phyloP scores from a whole-genome alignment of 2,329 filamentous ascomycete genomes.

The Harringtonia lauricola region DNA sequence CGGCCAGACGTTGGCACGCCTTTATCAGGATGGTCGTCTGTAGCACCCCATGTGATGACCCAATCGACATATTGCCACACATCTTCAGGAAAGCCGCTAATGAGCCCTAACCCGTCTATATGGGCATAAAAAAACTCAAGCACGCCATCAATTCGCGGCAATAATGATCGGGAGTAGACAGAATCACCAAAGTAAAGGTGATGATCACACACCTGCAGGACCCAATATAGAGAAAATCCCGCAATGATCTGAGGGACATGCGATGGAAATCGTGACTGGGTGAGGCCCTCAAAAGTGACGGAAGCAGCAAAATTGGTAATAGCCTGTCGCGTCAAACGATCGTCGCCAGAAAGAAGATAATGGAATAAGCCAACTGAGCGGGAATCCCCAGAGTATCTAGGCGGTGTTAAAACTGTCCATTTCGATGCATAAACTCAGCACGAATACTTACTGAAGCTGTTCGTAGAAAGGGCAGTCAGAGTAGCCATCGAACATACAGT shows the following conservation, averaged over 20 bases:
- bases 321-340: constrained; percentile 20
- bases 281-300: constrained; percentile 17
- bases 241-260: constrained; percentile 24
- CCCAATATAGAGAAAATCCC: constrained; percentile 26
- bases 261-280: constrained; percentile 23
- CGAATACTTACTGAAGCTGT: constrained; percentile 16
- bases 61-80: constrained; percentile 26
- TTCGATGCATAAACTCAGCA: not conserved
- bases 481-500: constrained; percentile 24
- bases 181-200: constrained; percentile 23
- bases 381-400: constrained; percentile 13
- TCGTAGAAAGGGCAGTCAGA: constrained; percentile 24
- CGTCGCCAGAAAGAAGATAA: constrained; percentile 19
- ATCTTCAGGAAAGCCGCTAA: constrained; percentile 15
- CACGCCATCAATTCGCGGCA: constrained; percentile 23
- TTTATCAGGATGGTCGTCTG: constrained; percentile 8
- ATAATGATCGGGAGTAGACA: constrained; percentile 17
- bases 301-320: constrained; percentile 18
- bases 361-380: constrained; percentile 18
- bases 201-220: constrained; percentile 24
- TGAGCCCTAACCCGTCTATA: constrained; percentile 12
- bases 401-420: constrained; percentile 5
- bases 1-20: constrained; percentile 27
- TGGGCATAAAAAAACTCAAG: constrained; percentile 21
- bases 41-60: constrained; percentile 16